phyloP scores from a whole-genome alignment of 2,329 filamentous ascomycete species.

The Claviceps pazoutovae region DNA sequence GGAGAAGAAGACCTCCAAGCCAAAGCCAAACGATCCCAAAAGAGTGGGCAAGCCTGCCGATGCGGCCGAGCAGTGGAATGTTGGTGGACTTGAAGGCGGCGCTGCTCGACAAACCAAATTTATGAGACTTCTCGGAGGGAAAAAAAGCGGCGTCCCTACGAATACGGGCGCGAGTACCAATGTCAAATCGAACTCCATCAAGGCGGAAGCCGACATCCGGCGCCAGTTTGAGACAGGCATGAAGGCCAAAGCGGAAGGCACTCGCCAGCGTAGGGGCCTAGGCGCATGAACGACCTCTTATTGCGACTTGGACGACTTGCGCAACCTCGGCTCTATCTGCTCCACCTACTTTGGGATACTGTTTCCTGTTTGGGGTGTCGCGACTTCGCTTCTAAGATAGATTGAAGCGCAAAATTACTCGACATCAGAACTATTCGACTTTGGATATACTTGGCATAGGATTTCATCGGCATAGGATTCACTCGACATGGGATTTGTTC shows the following conservation, averaged over 20 bases:
- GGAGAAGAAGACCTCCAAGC: neutral
- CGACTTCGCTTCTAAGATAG: no score
- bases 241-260: conserved; percentile 38
- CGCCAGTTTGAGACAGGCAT: conserved; percentile 43
- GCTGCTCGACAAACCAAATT: conserved; percentile 40
- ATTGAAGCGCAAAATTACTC: no score
- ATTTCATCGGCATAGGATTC: no score
- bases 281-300: conserved; percentile 26
- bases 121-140: conserved; percentile 39
- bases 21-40: conserved; percentile 2
- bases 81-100: conserved; percentile 36
- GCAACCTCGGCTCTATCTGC: no score
- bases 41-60: conserved; percentile 11
- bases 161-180: neutral
- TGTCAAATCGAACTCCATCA: conserved; percentile 16
- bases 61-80: conserved; percentile 36
- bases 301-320: no score
- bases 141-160: conserved; percentile 25
- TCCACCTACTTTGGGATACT: no score
- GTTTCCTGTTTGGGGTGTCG: no score
- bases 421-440: no score
- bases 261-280: conserved; percentile 35
- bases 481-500: no score
- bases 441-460: no score
- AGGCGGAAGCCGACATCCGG: conserved; percentile 39